Evolutionary conservation across 371 early-diverging fungal species (phyloP).

Genomic region (Mucor saturninus): DNA sequence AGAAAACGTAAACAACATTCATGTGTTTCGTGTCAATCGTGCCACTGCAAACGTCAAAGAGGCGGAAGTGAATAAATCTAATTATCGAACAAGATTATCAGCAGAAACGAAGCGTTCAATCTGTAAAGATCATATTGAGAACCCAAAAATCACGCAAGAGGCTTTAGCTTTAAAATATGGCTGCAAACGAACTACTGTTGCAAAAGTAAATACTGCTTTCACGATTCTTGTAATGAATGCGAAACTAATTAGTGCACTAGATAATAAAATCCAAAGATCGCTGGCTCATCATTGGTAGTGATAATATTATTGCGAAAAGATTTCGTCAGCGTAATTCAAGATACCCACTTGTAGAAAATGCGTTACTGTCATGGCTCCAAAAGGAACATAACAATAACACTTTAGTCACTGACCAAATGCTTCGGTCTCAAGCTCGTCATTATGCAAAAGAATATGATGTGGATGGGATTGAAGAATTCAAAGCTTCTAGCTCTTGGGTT

Average conservation of each 20-base stretch:
- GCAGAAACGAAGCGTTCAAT: constrained; percentile 30
- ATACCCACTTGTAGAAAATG: constrained; percentile 27
- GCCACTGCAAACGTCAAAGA: background rate
- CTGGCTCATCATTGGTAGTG: constrained; percentile 23
- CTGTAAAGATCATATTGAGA: constrained; percentile 25
- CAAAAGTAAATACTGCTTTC: constrained; percentile 14
- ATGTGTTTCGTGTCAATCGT: constrained; percentile 31
- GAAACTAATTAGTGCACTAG: constrained; percentile 1
- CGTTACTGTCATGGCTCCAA: constrained; percentile 20
- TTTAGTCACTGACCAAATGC: constrained; percentile 26
- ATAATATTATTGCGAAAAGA: constrained; percentile 24
- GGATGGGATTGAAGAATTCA: constrained; percentile 22
- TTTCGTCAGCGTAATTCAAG: constrained; percentile 26
- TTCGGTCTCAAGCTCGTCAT: constrained; percentile 20
- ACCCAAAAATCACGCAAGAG: constrained; percentile 27
- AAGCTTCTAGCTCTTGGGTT: constrained; percentile 29
- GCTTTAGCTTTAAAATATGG: constrained; percentile 29
- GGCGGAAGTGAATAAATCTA: background rate
- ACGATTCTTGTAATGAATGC: background rate
- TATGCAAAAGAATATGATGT: constrained; percentile 18
- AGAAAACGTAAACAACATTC: constrained; percentile 18
- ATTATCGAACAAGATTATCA: constrained; percentile 28
- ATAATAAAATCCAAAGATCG: constrained; percentile 32
- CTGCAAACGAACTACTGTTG: constrained; percentile 28
- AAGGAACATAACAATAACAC: constrained; percentile 13